phyloP scores from a whole-genome alignment of 2,329 filamentous ascomycete genomes.

The Aspergillus costaricaensis region DNA sequence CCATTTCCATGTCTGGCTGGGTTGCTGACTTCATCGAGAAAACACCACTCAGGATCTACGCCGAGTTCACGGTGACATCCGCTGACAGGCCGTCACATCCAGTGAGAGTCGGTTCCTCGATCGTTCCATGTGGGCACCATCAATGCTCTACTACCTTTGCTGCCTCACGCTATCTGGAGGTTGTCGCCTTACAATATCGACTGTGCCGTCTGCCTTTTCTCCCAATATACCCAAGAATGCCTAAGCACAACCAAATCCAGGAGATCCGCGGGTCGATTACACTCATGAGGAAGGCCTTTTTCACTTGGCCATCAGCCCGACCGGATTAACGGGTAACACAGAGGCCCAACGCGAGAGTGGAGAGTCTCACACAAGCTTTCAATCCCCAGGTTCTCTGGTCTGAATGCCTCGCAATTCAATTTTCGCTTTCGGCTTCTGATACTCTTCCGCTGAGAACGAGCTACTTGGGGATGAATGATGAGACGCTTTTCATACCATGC shows the following conservation, averaged over 20 bases:
- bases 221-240: constrained; percentile 6
- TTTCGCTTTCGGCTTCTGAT: background rate
- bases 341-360: constrained; percentile 17
- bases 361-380: background rate
- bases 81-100: constrained; percentile 15
- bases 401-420: background rate
- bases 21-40: constrained; percentile 14
- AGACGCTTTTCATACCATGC: background rate
- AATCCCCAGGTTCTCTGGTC: background rate
- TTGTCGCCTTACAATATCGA: constrained; percentile 22
- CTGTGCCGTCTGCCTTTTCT: constrained; percentile 8
- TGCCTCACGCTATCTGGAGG: constrained; percentile 17
- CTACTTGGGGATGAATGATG: background rate
- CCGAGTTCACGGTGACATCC: constrained; percentile 20
- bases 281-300: constrained; percentile 9
- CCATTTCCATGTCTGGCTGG: constrained; percentile 14
- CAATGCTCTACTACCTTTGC: constrained; percentile 19
- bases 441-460: background rate
- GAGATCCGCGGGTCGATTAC: constrained; percentile 14
- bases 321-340: constrained; percentile 21
- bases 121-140: constrained; percentile 20
- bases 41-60: constrained; percentile 19
- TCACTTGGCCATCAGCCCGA: constrained; percentile 18
- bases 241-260: constrained; percentile 16
- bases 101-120: constrained; percentile 16